Evolutionary conservation across 2,329 filamentous ascomycete genomes (phyloP).

Genomic region (Aschersonia sp.): DNA sequence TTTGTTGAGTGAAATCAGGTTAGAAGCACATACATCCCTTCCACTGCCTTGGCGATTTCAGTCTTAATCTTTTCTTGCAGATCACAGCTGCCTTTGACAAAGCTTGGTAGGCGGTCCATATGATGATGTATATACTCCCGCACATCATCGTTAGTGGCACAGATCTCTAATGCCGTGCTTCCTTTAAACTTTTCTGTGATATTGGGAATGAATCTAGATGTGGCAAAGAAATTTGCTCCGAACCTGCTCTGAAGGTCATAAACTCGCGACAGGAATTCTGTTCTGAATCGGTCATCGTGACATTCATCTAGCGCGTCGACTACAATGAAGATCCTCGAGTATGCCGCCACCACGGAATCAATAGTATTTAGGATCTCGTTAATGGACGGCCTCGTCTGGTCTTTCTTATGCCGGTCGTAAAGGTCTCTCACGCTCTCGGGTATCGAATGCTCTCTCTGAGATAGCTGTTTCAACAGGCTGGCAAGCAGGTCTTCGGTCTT

Average conservation of each 20-base stretch:
- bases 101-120: neutral
- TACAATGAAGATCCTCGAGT: neutral
- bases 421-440: neutral
- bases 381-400: neutral
- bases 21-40: neutral
- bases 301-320: conserved; percentile 1
- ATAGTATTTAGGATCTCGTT: neutral
- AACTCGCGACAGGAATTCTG: neutral
- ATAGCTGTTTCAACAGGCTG: neutral
- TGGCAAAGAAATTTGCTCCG: neutral
- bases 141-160: neutral
- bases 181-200: neutral
- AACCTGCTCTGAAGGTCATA: neutral
- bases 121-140: neutral
- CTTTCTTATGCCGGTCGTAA: neutral
- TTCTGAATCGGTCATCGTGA: neutral
- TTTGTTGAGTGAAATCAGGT: neutral
- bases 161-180: neutral
- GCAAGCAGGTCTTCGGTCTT: neutral
- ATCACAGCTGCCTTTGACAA: neutral
- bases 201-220: neutral
- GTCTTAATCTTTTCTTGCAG: neutral
- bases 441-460: neutral
- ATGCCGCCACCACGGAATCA: neutral
- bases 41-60: neutral